Evolutionary conservation across 352 stramenopile species (phyloP).

Genomic region (Phytophthora crassamura): DNA sequence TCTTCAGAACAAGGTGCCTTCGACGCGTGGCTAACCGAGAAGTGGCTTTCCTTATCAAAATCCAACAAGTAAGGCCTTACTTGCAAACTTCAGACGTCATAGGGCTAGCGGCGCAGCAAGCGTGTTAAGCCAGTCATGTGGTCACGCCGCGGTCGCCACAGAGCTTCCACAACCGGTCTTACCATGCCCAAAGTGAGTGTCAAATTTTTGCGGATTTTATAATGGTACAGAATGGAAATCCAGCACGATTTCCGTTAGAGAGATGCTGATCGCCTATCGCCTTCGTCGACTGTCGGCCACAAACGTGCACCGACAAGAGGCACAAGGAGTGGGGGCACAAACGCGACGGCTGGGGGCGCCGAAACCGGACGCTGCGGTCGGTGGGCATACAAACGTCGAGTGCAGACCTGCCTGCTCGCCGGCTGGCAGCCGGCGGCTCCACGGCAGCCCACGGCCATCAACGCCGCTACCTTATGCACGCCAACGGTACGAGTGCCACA

Average conservation of each 20-base stretch:
- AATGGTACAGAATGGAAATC: too few species aligned
- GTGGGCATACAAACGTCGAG: slow-evolving; percentile 15
- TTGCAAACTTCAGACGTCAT: too few species aligned
- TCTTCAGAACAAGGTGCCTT: too few species aligned
- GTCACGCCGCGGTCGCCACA: too few species aligned
- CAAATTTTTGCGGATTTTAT: too few species aligned
- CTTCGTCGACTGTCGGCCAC: slow-evolving; percentile 8
- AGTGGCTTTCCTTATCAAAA: too few species aligned
- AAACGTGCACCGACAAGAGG: slow-evolving; percentile 19
- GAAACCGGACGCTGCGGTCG: slow-evolving; percentile 20
- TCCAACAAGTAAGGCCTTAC: too few species aligned
- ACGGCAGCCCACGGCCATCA: slow-evolving; percentile 16
- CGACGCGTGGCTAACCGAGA: too few species aligned
- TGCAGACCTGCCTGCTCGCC: slow-evolving; percentile 9
- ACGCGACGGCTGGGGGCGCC: slow-evolving; percentile 29
- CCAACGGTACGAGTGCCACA: neutral
- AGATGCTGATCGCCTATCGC: slow-evolving; percentile 5
- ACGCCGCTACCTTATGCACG: slow-evolving; percentile 23
- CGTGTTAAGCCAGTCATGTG: too few species aligned
- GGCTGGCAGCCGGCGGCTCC: slow-evolving; percentile 29
- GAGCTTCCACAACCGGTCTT: too few species aligned
- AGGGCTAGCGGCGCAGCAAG: too few species aligned
- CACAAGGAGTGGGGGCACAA: slow-evolving; percentile 16
- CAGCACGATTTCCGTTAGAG: neutral
- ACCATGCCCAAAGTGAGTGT: too few species aligned